Conservation (phyloP, 2,329 filamentous ascomycete species). For the Thielaviopsis ethacetica region DNA sequence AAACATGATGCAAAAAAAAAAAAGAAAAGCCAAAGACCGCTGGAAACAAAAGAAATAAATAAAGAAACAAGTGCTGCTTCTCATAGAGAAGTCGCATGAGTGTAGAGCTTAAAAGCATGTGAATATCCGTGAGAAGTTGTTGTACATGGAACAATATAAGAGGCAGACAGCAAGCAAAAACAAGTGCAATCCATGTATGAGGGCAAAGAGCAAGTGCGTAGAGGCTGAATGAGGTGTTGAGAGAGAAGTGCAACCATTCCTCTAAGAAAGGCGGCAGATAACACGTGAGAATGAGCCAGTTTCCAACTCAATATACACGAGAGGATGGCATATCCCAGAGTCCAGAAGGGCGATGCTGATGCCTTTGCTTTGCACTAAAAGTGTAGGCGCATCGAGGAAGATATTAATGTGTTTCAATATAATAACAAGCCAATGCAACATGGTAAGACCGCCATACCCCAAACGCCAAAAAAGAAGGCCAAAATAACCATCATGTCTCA, state of each 20-base stretch:
- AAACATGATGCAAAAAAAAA: background rate
- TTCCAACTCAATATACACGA: background rate
- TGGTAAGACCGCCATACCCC: background rate
- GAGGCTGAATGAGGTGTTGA: conserved; percentile 23
- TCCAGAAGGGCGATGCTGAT: background rate
- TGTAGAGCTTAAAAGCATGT: background rate
- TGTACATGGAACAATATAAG: background rate
- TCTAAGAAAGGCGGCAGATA: conserved; percentile 35
- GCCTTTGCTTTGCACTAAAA: background rate
- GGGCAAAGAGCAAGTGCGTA: background rate
- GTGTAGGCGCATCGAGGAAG: background rate
- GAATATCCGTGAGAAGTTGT: conserved; percentile 1
- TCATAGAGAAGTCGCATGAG: background rate
- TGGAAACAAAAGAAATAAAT: background rate
- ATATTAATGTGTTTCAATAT: background rate
- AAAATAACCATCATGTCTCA: background rate
- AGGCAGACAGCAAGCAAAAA: background rate
- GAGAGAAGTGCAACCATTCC: conserved; percentile 37
- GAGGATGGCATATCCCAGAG: background rate
- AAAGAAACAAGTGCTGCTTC: background rate
- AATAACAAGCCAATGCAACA: background rate
- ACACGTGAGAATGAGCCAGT: background rate
- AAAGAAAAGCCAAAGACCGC: background rate
- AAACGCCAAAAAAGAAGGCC: background rate
- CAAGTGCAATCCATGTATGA: background rate